Base-by-base conservation (phyloP, 1,284 basidiomycete species). In the Anthracocystis panici-leucophaei region DNA sequence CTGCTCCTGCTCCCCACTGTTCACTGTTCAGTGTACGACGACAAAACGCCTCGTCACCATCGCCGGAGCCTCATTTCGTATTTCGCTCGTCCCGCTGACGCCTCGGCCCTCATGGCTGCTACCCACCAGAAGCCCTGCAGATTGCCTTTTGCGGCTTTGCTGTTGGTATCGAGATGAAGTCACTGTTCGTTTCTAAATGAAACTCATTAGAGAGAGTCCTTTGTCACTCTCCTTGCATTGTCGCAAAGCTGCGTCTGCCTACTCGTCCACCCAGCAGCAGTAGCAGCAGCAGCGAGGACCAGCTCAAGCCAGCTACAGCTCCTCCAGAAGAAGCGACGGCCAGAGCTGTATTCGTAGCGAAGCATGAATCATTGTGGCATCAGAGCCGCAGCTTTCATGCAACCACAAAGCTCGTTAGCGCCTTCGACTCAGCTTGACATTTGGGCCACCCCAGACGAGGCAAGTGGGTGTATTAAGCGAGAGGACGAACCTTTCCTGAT, bases 331-430 rank as follows among this genome's bases (percentile, higher is more conserved):
- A 10, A 33, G 35, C 35, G 35, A 38, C 35, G 10, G 35, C 31
- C 31, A 33, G 2, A 11, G 25, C 16, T 12, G 18, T 42, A 1
- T 20, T 42, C 10, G 41, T 38, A 42, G 41, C 41, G 9, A 42
- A 42, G 41, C 41, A 25, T 16, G 14, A 5, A 16, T 23, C 27
- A 21, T 16, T n/a, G 21, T 23, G 25, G 23, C 27, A 46, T 0
- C 18, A 48, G 46, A 38, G 35, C 35, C 35, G 35, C 46, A 48
- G 27, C 48, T 20, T 49, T 49, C 48, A 31, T 49, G 48, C 48
- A 20, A 31, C 29, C 9, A 31, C 14, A 27, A 49, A 27, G 48
- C 31, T 31, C 48, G 27, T 49, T 31, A 49, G 48, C 48, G 48
- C 48, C 29, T 49, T 31, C n/a, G 18, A 33, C 14, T 12, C 11